Base-by-base conservation (phyloP, 148 eudicot genomes). In the Oxyria digyna region DNA sequence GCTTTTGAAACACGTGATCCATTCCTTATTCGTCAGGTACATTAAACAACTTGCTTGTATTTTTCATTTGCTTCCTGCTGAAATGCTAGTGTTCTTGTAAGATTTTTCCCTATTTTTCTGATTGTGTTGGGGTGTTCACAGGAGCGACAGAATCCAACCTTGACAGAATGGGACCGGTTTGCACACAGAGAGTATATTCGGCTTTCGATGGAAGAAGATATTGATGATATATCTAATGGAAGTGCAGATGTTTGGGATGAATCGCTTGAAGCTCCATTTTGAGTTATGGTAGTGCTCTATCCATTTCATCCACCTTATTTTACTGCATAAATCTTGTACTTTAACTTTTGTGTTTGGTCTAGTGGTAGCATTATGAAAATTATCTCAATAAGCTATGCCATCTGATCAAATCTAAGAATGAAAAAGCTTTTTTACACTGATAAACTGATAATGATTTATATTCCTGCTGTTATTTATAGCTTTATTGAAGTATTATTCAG, bases 241-340 rank as follows among this genome's bases (percentile, higher is more conserved):
- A 93, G 98, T 85, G 98, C 91, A 50, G 96, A 93, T 85, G 95
- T 87, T 49, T 93, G 98, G 98, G 98, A 93, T 76, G 98, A 93
- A 81, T 90, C 98, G 68, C 89, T 86, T 13, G 98, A 93, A 77
- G 95, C 96, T 75, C 96, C 98, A 45, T 93, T 93, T 77, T 93
- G 80, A 92, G 43, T 62, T 31, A 27, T 29, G 65, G 65, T 59
- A 59, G 38, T 59, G 37, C 21, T 59, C 37, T 29, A n/a, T 31
- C 29, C 29, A 29, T 59, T 59, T 37, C 65, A 14, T 6, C 8
- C 0, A 7, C 33, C 26, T 55, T 9, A 0, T 55, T 55, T 12
- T 13, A 14, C 63, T 14, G 21, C 65, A 27, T 29, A 14, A 8
- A 29, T 12, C 33, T 27, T 57, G n/a, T 27, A 57, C 35, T 27